A percentile compares a stretch with the other conserved stretches of the same genome.
Evolutionary conservation across 2,329 filamentous ascomycete species (phyloP).

Genomic region (Arthrobotrys sinensis): DNA sequence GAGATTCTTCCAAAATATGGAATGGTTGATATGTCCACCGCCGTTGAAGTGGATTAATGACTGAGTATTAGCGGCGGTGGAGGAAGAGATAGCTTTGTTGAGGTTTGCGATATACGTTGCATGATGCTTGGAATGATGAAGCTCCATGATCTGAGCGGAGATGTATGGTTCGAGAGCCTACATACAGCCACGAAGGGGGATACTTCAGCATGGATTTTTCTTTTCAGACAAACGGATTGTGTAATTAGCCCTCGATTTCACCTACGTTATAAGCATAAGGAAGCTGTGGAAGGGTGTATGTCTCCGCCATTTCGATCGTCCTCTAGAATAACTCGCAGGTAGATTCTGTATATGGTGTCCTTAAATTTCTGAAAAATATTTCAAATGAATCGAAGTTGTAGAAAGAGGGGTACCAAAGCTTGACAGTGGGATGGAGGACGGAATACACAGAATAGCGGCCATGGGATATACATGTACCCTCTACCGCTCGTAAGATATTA

Average conservation of each 20-base stretch:
- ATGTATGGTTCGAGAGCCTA: slow-evolving; percentile 82
- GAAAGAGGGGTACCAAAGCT: not conserved
- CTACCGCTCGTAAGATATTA: not conserved
- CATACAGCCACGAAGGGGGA: not conserved
- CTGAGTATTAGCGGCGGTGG: slow-evolving; percentile 42
- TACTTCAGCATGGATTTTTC: not conserved
- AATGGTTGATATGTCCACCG: slow-evolving; percentile 93
- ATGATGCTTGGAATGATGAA: slow-evolving; percentile 85
- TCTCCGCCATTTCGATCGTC: slow-evolving; percentile 31
- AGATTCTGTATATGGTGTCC: not conserved
- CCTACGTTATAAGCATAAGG: slow-evolving; percentile 80
- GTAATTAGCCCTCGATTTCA: slow-evolving; percentile 47
- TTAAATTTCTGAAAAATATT: not conserved
- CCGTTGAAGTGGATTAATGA: slow-evolving; percentile 83
- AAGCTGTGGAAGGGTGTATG: slow-evolving; percentile 76
- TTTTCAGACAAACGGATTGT: too few species aligned
- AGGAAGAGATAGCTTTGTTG: slow-evolving; percentile 75
- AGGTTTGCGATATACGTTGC: slow-evolving; percentile 83
- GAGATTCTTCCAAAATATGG: slow-evolving; percentile 91
- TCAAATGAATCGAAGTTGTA: not conserved
- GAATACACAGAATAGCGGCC: not conserved
- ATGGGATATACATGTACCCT: not conserved
- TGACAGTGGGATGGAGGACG: too few species aligned
- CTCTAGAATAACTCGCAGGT: not conserved
- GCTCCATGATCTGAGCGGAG: slow-evolving; percentile 83